Conservation (phyloP, 169 alveolate genomes). For the Plasmodium coatneyi region DNA sequence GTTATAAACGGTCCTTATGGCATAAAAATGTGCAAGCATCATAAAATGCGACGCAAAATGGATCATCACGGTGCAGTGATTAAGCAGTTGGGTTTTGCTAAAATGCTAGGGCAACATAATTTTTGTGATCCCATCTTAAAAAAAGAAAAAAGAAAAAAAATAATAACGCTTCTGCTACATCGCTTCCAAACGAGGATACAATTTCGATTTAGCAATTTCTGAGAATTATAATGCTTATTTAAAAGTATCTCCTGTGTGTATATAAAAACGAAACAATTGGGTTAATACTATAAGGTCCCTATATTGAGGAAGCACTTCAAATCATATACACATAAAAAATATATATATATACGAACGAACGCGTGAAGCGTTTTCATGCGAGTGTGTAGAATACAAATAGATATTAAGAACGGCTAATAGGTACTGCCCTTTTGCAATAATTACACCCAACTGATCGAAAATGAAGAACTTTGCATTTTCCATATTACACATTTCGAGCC, state of each 20-base stretch:
- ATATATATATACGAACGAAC: not conserved
- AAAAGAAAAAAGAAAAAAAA: slow-evolving; percentile 1
- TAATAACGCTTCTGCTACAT: not conserved
- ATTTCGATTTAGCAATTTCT: not conserved
- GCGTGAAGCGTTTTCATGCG: not conserved
- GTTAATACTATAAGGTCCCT: not conserved
- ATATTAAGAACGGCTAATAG: not conserved
- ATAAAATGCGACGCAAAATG: not conserved
- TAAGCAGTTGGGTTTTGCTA: slow-evolving; percentile 5
- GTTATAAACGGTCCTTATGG: not conserved
- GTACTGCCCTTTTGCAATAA: not conserved
- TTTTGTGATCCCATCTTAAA: not conserved
- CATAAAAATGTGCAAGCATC: not conserved
- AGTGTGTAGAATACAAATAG: not conserved
- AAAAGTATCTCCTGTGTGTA: not conserved
- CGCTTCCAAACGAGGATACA: not conserved
- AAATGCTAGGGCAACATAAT: not conserved
- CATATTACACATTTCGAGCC: slow-evolving; percentile 1
- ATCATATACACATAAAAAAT: not conserved
- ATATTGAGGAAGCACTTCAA: not conserved
- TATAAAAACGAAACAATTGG: not conserved
- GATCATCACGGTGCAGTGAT: not conserved
- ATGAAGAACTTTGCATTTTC: slow-evolving; percentile 22
- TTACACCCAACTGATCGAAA: not conserved
- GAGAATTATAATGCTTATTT: not conserved